Base-by-base conservation (phyloP, 257 asterid species). In the Capsicum chinense region DNA sequence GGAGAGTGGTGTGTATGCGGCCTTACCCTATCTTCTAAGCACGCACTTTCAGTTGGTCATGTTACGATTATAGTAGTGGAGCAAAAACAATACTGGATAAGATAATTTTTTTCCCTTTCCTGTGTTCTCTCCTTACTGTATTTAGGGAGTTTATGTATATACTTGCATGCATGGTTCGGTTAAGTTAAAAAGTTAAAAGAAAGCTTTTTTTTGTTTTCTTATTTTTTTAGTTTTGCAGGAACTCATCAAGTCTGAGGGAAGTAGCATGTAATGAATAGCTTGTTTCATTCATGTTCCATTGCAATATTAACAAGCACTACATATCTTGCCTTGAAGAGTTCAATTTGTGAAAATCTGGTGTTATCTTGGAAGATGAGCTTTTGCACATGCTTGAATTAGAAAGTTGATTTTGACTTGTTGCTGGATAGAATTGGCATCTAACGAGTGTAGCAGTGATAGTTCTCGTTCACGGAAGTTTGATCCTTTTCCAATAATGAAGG, bases 401-500 rank as follows among this genome's bases (percentile, higher is more conserved):
- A 86, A 89, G 56, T 88, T 84, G 81, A 88, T 88, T 85, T 78
- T 88, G 74, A 86, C 71, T 78, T 86, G 54, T 85, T 85, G 64
- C 83, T 87, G 80, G 85, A 90, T 19, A 86, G 89, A 58, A 68
- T 91, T 85, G 89, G 89, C 85, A 85, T 84, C 76, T 7, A 93
- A 93, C 86, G 90, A 80, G 69, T 57, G 90, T 56, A 83, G 88
- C 39, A 85, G 85, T 79, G 88, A 80, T 83, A 85, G 88, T 82
- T 84, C 91, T 60, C 82, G 86, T 80, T 87, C 91, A 87, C 80
- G 50, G 79, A 90, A 90, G 67, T 47, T 87, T 56, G 84, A 66
- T 58, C 83, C 89, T 74, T 56, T 83, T 85, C 85, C 92, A 35
- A 83, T 69, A 56, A 92, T 93, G 98, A 94, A 93, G 93, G 98